These are phyloP conservation scores for Termitomyces sp. DNA, from an alignment of 768 basidiomycete species.

Conservation along the genomic window DNA sequence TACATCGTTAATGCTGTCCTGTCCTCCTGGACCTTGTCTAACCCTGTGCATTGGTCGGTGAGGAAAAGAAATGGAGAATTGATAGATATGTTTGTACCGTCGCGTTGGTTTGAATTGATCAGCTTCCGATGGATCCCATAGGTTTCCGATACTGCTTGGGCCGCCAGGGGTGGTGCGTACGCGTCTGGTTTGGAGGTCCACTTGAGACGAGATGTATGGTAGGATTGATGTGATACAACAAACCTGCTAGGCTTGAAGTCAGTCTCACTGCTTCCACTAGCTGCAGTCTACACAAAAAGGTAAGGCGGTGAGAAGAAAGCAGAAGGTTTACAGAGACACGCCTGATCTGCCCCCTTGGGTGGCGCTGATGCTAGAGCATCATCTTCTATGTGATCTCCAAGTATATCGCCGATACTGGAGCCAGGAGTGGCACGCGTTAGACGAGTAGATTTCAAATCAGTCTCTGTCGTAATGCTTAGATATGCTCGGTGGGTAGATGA, in stretches of 20 bases:
- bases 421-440: slow-evolving; percentile 52
- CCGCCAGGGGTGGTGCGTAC: slow-evolving; percentile 42
- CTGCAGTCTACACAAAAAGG: background rate
- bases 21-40: slow-evolving; percentile 61
- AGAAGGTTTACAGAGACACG: background rate
- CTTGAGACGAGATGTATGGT: background rate
- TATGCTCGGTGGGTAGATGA: background rate
- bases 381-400: slow-evolving; percentile 38
- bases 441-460: slow-evolving; percentile 47
- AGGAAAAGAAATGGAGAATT: background rate
- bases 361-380: slow-evolving; percentile 60
- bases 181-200: slow-evolving; percentile 23
- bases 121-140: slow-evolving; percentile 42
- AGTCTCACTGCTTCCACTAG: slow-evolving; percentile 24
- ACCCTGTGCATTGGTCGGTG: slow-evolving; percentile 37
- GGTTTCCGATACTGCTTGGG: slow-evolving; percentile 32
- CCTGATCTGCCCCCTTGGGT: slow-evolving; percentile 20
- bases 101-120: slow-evolving; percentile 65
- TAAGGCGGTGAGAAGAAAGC: background rate
- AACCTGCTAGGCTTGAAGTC: slow-evolving; percentile 45
- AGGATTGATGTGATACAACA: slow-evolving; percentile 2
- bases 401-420: slow-evolving; percentile 45
- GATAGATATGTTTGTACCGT: slow-evolving; percentile 31
- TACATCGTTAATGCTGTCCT: slow-evolving; percentile 50
- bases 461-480: slow-evolving; percentile 13